phyloP scores from a whole-genome alignment of 306 rosid genomes.

The Vicia villosa region DNA sequence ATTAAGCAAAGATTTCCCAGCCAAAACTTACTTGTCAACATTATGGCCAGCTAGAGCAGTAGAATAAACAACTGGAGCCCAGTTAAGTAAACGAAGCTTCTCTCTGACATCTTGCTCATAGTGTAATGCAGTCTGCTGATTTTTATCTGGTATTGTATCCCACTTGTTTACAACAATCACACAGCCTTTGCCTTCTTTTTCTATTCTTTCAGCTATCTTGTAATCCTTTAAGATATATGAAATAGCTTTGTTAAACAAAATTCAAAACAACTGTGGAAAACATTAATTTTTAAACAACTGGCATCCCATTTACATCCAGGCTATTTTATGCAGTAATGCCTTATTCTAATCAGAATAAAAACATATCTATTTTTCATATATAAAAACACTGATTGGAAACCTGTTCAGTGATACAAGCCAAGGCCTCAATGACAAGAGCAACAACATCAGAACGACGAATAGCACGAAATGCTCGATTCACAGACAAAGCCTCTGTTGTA shows the following conservation, averaged over 20 bases:
- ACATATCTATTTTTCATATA: background rate
- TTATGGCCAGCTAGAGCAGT: conserved; percentile 84
- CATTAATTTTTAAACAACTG: conserved; percentile 17
- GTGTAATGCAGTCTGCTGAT: conserved; percentile 83
- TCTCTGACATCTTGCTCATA: conserved; percentile 94
- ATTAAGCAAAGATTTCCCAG: conserved; percentile 5
- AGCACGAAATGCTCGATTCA: conserved; percentile 96
- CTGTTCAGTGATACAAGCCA: conserved; percentile 97
- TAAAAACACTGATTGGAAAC: conserved; percentile 40
- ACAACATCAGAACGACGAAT: conserved; percentile 88
- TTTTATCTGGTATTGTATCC: conserved; percentile 94
- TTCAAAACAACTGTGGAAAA: background rate
- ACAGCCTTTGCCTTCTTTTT: conserved; percentile 91
- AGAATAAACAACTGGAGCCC: conserved; percentile 95
- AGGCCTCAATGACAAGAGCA: conserved; percentile 94
- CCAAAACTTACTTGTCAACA: conserved; percentile 80
- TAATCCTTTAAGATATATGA: conserved; percentile 62
- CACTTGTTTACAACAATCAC: conserved; percentile 94
- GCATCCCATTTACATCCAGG: conserved; percentile 11
- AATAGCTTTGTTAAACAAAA: conserved; percentile 1
- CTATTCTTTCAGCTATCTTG: conserved; percentile 96
- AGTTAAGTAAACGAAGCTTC: conserved; percentile 76
- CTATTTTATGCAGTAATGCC: conserved; percentile 17
- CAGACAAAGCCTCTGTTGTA: conserved; percentile 84
- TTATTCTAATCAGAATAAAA: conserved; percentile 16